Base-by-base conservation (phyloP, 345 rosid species). In the Viola odorata region DNA sequence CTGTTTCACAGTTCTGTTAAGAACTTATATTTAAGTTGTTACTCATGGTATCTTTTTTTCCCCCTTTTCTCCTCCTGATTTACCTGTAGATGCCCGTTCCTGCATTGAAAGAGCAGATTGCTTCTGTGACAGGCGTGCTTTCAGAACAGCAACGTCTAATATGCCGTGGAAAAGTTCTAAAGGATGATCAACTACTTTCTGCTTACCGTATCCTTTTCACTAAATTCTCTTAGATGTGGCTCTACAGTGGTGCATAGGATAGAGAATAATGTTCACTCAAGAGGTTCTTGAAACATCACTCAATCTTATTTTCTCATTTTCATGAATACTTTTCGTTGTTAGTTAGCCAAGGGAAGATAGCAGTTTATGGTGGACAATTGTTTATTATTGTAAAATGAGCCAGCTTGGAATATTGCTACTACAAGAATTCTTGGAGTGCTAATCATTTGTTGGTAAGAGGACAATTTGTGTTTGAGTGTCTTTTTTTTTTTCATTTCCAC, bases 141-240 rank as follows among this genome's bases (percentile, higher is more conserved):
- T 81, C 90, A 4, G 91, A 87, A 59, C 91, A 87, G 71, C 91
- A 87, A 44, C 81, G 95, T 38, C 68, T 87, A 37, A 87, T 87
- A 64, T 87, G 95, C 64, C 88, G 95, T n/a, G 95, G 95, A 65
- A 87, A 74, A 72, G 88, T 87, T 51, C 64, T 87, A 57, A 87
- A 81, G 71, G 95, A 87, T 60, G 91, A 87, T 62, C 88, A 87
- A 57, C 85, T 87, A 10, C 91, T 87, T 53, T 87, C 95, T 65
- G 95, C 95, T 17, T 85, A 87, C 62, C 88, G 95, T 87, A 87
- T 87, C 95, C 85, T 76, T 71, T 23, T 57, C 58, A 32, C n/a
- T 59, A 50, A 15, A 52, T 14, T 5, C 37, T 52, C 55, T 23
- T 23, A 32, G 36, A 11, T 32, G 39, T 38, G 36, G 36, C 55